These are phyloP conservation scores for Colletotrichum costaricense DNA, from an alignment of 2,329 filamentous ascomycete genomes.

Conservation along the genomic window DNA sequence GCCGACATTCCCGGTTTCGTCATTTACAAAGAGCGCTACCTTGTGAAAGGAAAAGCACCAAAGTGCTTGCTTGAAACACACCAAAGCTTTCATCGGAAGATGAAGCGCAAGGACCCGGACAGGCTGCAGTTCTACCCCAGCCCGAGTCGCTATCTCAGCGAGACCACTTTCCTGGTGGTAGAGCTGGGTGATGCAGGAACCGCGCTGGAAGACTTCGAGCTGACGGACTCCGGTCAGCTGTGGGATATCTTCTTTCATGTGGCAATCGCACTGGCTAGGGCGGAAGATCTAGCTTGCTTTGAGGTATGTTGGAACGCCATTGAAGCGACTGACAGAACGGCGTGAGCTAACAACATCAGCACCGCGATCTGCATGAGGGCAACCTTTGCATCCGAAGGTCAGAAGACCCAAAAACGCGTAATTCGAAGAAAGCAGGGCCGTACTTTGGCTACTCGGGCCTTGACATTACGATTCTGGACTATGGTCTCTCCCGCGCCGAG, in stretches of 20 bases:
- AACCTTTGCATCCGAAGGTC: slow-evolving; percentile 69
- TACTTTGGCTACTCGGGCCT: slow-evolving; percentile 70
- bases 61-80: slow-evolving; percentile 69
- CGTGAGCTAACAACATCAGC: slow-evolving; percentile 49
- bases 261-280: slow-evolving; percentile 69
- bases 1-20: slow-evolving; percentile 74
- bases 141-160: slow-evolving; percentile 68
- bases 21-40: slow-evolving; percentile 72
- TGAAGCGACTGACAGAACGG: not conserved
- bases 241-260: slow-evolving; percentile 74
- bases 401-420: slow-evolving; percentile 46
- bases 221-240: slow-evolving; percentile 61
- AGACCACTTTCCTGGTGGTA: slow-evolving; percentile 69
- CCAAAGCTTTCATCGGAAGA: slow-evolving; percentile 64
- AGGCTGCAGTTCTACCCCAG: slow-evolving; percentile 71
- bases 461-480: slow-evolving; percentile 74
- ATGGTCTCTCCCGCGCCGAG: slow-evolving; percentile 71
- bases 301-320: slow-evolving; percentile 57
- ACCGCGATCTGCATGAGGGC: slow-evolving; percentile 74
- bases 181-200: slow-evolving; percentile 72
- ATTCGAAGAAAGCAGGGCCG: slow-evolving; percentile 43
- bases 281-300: slow-evolving; percentile 68
- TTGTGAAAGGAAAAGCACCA: slow-evolving; percentile 67
- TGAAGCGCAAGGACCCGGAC: slow-evolving; percentile 66
- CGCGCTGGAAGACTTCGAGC: slow-evolving; percentile 68